phyloP scores from a whole-genome alignment of 768 basidiomycete species.

The Coprinopsis sp. region DNA sequence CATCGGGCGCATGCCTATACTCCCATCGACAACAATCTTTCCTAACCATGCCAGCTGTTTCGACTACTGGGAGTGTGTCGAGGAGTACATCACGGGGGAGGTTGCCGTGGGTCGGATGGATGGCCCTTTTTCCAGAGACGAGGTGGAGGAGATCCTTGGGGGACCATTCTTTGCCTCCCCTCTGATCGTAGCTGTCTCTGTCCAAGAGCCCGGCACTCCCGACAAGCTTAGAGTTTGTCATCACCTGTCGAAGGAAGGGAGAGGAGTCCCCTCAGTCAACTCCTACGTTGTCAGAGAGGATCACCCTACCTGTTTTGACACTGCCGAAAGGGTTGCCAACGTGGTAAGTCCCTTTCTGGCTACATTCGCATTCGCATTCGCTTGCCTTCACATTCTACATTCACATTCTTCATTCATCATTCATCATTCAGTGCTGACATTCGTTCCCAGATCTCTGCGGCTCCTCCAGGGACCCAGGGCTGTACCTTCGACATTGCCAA shows the following conservation, averaged over 20 bases:
- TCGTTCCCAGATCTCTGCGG: not conserved
- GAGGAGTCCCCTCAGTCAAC: constrained; percentile 16
- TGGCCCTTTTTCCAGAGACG: constrained; percentile 16
- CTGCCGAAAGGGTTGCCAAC: constrained; percentile 20
- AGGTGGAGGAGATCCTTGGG: constrained; percentile 16
- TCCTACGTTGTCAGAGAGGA: constrained; percentile 19
- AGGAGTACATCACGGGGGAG: constrained; percentile 18
- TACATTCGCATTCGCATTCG: not conserved
- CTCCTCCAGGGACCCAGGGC: constrained; percentile 20
- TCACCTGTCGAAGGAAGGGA: constrained; percentile 22
- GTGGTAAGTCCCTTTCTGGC: constrained; percentile 17
- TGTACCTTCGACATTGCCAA: constrained; percentile 25
- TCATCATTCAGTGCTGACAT: not conserved
- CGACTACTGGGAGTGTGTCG: constrained; percentile 10
- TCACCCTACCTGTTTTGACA: constrained; percentile 25
- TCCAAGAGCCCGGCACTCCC: constrained; percentile 18
- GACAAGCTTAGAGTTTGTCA: constrained; percentile 23
- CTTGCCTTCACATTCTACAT: not conserved
- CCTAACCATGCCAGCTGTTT: constrained; percentile 14
- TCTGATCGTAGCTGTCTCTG: constrained; percentile 20
- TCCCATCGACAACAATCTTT: constrained; percentile 16
- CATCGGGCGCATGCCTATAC: constrained; percentile 25
- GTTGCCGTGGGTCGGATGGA: constrained; percentile 18
- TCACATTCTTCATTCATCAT: not conserved
- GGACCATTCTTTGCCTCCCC: constrained; percentile 24